A percentile compares a stretch with the other conserved stretches of the same genome.
Evolutionary conservation across 495 filamentous ascomycete species (phyloP).

Genomic region (Talaromyces ruber): DNA sequence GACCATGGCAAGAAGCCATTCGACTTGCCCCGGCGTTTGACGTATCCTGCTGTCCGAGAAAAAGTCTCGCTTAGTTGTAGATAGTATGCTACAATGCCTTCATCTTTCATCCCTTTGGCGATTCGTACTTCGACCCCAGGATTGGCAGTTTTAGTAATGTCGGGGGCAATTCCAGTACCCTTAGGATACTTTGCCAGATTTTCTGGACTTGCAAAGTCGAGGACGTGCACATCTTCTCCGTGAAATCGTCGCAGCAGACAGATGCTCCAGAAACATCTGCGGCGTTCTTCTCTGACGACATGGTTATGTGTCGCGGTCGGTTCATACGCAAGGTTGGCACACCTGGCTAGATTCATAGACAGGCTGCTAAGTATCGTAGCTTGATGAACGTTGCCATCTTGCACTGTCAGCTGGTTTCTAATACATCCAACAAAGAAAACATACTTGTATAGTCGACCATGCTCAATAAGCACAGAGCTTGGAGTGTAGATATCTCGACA

Average conservation of each 20-base stretch:
- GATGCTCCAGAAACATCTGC: constrained; percentile 42
- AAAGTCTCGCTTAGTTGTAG: constrained; percentile 38
- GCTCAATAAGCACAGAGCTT: constrained; percentile 36
- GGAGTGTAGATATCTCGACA: constrained; percentile 39
- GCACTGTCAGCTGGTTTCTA: not conserved
- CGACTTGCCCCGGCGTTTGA: constrained; percentile 32
- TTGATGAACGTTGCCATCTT: constrained; percentile 40
- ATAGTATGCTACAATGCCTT: constrained; percentile 39
- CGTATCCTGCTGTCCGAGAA: constrained; percentile 35
- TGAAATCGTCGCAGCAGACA: constrained; percentile 38
- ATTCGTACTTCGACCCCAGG: constrained; percentile 1
- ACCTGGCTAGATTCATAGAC: constrained; percentile 38
- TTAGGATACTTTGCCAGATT: constrained; percentile 2
- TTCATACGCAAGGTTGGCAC: constrained; percentile 31
- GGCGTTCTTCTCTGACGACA: constrained; percentile 28
- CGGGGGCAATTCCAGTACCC: not conserved
- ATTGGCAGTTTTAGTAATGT: not conserved
- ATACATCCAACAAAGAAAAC: not conserved
- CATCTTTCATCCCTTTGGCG: constrained; percentile 18
- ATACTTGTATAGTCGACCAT: constrained; percentile 40
- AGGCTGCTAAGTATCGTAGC: constrained; percentile 40
- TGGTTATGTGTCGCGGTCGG: constrained; percentile 12
- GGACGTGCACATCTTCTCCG: constrained; percentile 31
- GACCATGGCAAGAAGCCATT: constrained; percentile 40
- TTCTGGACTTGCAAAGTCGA: constrained; percentile 19